Evolutionary conservation across 2,329 filamentous ascomycete species (phyloP).

Genomic region (Ceratocystis ficicola): DNA sequence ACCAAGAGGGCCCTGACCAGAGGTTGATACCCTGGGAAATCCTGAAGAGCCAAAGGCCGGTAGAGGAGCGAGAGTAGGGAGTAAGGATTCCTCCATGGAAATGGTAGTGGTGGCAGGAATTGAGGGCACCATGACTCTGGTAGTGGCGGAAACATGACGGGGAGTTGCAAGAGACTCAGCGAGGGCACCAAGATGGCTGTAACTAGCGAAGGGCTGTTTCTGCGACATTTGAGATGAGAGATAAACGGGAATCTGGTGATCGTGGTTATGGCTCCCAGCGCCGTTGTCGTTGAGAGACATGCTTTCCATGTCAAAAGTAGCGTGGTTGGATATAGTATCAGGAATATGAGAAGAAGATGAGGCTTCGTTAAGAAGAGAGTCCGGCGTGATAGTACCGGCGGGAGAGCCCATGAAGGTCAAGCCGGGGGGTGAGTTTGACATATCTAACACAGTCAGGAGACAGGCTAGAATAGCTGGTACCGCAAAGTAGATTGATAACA

Average conservation of each 20-base stretch:
- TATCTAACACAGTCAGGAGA: background rate
- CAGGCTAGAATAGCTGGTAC: background rate
- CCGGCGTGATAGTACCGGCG: constrained; percentile 1
- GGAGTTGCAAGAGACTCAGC: background rate
- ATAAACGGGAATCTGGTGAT: constrained; percentile 2
- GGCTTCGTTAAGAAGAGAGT: constrained; percentile 5
- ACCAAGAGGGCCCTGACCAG: constrained; percentile 6
- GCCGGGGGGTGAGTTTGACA: constrained; percentile 15
- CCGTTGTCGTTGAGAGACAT: constrained; percentile 1
- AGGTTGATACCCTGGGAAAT: constrained; percentile 2
- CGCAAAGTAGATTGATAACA: background rate
- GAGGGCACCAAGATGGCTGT: background rate
- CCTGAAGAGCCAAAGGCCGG: constrained; percentile 5
- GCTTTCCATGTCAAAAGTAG: constrained; percentile 3
- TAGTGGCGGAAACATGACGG: background rate
- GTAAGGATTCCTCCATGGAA: background rate
- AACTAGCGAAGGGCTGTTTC: constrained; percentile 1
- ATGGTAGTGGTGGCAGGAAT: background rate
- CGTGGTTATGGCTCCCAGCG: background rate
- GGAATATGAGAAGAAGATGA: background rate
- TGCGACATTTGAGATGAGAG: constrained; percentile 3
- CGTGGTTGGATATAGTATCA: background rate
- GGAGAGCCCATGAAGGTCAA: constrained; percentile 13
- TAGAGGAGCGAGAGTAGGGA: background rate
- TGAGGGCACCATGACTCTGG: background rate